phyloP scores from a whole-genome alignment of 257 asterid genomes.

The Lantana camara region DNA sequence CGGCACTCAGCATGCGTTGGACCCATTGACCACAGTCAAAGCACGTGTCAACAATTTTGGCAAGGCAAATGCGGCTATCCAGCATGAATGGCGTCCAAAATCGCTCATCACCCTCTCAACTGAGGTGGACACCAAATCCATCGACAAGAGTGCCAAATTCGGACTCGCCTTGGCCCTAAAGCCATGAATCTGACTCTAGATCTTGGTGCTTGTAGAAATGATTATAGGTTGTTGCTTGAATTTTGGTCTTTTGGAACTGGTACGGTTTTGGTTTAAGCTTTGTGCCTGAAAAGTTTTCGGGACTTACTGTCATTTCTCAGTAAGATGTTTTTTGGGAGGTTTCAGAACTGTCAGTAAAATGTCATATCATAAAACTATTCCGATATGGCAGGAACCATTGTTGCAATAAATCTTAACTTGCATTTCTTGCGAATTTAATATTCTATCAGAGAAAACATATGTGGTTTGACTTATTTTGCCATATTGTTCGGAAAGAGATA shows the following conservation, averaged over 20 bases:
- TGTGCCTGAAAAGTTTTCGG: constrained; percentile 26
- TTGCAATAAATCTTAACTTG: constrained; percentile 14
- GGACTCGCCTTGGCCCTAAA: constrained; percentile 64
- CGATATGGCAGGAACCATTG: neutral
- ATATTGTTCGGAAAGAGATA: too few species aligned
- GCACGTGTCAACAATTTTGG: constrained; percentile 55
- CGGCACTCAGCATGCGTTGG: constrained; percentile 52
- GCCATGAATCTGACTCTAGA: constrained; percentile 32
- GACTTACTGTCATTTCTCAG: too few species aligned
- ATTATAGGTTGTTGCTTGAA: constrained; percentile 23
- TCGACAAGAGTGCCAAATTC: constrained; percentile 58
- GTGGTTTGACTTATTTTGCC: too few species aligned
- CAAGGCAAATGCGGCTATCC: constrained; percentile 57
- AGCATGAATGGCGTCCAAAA: constrained; percentile 68
- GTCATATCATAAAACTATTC: constrained; percentile 10
- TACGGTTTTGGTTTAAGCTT: neutral
- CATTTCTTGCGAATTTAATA: too few species aligned
- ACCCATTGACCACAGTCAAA: constrained; percentile 55
- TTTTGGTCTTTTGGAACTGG: too few species aligned
- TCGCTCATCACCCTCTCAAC: constrained; percentile 53
- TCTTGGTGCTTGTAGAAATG: constrained; percentile 14
- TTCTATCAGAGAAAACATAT: too few species aligned
- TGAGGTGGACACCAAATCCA: constrained; percentile 56
- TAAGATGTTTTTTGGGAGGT: too few species aligned
- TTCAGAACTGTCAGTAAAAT: neutral